Conservation (phyloP, 139 green algal genomes). For the Chlamydomonas sphaeroides region DNA sequence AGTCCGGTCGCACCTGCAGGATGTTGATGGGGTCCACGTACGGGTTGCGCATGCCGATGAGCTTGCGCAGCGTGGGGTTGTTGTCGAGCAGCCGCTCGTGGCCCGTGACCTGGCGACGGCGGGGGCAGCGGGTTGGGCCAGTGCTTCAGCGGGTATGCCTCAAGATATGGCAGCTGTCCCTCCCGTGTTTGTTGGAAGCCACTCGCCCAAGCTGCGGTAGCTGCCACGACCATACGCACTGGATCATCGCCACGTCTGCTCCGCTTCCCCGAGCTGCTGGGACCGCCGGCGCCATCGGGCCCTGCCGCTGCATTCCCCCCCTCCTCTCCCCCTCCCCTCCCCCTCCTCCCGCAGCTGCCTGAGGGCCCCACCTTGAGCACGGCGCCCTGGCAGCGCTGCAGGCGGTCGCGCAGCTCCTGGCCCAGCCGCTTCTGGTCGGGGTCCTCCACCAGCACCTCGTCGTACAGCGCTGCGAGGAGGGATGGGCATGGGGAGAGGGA, state of each 20-base stretch:
- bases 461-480: not conserved
- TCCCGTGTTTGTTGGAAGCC: too few relatives aligned
- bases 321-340: too few relatives aligned
- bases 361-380: conserved; percentile 69
- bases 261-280: too few relatives aligned
- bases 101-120: conserved; percentile 70
- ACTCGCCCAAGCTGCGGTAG: too few relatives aligned
- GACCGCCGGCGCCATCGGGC: too few relatives aligned
- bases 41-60: conserved; percentile 88
- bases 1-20: conserved; percentile 85
- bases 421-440: conserved; percentile 72
- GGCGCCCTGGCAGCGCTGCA: conserved; percentile 57
- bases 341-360: not conserved
- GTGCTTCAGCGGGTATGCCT: not conserved
- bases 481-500: too few relatives aligned
- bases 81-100: conserved; percentile 77
- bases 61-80: conserved; percentile 81
- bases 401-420: conserved; percentile 70
- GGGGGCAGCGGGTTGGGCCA: not conserved
- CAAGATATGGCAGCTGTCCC: too few relatives aligned
- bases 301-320: too few relatives aligned
- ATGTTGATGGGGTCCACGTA: conserved; percentile 97
- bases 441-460: conserved; percentile 50
- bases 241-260: too few relatives aligned
- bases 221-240: too few relatives aligned